These are phyloP conservation scores for Pneumocystis murina DNA, from an alignment of 1,139 yeast species.

Conservation along the genomic window DNA sequence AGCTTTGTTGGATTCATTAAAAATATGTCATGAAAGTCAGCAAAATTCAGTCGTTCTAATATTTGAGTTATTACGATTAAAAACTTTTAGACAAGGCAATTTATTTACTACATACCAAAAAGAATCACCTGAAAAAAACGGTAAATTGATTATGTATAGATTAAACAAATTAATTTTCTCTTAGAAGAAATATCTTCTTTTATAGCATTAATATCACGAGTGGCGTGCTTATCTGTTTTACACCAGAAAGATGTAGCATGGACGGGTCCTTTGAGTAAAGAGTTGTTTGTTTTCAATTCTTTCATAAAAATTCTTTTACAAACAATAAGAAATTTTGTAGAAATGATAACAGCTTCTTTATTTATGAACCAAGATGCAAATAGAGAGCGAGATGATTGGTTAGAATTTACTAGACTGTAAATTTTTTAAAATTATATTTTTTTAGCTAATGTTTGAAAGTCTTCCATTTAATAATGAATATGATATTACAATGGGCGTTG, in stretches of 20 bases:
- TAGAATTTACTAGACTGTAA: conserved; percentile 16
- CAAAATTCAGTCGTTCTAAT: conserved; percentile 20
- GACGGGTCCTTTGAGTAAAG: conserved; percentile 57
- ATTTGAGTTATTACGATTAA: conserved; percentile 20
- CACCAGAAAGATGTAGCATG: conserved; percentile 44
- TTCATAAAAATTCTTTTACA: conserved; percentile 41
- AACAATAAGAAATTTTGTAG: conserved; percentile 41
- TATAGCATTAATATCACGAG: conserved; percentile 40
- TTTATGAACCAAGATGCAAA: conserved; percentile 41
- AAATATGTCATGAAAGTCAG: conserved; percentile 12
- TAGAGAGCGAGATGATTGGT: conserved; percentile 21
- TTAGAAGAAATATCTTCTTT: conserved; percentile 24
- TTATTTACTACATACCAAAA: conserved; percentile 22
- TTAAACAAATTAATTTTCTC: conserved; percentile 1
- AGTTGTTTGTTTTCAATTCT: conserved; percentile 51
- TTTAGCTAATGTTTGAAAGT: conserved; percentile 44
- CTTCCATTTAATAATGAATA: conserved; percentile 48
- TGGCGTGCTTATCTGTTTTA: conserved; percentile 41
- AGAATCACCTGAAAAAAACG: conserved; percentile 22
- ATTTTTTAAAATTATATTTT: conserved; percentile 24
- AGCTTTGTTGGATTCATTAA: conserved; percentile 28
- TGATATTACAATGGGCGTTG: conserved; percentile 28
- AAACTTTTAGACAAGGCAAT: conserved; percentile 9
- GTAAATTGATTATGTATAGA: not conserved
- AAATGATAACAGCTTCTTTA: conserved; percentile 38